Evolutionary conservation across 1,139 yeast genomes (phyloP), one percentile per base, ranked within the genome.

Genomic region (Yamadazyma trypodendri): DNA sequence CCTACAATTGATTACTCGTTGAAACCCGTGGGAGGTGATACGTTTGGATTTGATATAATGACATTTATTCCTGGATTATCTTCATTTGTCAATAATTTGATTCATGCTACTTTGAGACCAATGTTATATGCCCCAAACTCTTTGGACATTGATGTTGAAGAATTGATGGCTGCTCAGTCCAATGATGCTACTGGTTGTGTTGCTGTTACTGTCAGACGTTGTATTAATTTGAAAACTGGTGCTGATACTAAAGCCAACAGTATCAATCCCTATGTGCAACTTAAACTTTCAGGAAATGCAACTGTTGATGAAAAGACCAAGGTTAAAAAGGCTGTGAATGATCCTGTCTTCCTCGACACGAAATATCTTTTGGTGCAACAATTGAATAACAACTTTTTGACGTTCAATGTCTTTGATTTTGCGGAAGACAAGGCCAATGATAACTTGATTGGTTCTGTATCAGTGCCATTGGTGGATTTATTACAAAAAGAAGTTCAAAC

Each of bases 11-110:
- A 82, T 55, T 84, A 84, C 56, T 82, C 81, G 15, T 75, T 85
- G 63, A 84, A 84, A 55, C 95, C 95, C n/a, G 84, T 84, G 39
- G 92, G 92, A 58, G 94, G 94, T 63, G 90, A 84, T 55, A 81
- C 89, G 13, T 72, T 84, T 44, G 95, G 95, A 45, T 57, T 85
- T 38, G 95, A 85, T 64, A 77, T 85, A 46, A 85, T 85, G 94
- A 80, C 90, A 1, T 72, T 84, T 49, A 75, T 85, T 46, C 95
- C 95, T 4, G 92, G 92, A 43, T 75, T 85, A 54, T 74, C 87
- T 24, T 68, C 79, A n/a, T 79, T 84, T 53, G 89, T 85, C 38
- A 83, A 81, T 46, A 72, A 77, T 32, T 71, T 82, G 56, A 79
- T 84, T 53, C 84, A 84, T 58, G 65, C 85, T 29, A 81, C 68